Conservation (phyloP, 73 alveolate species). For the Durusdinium trenchii region DNA sequence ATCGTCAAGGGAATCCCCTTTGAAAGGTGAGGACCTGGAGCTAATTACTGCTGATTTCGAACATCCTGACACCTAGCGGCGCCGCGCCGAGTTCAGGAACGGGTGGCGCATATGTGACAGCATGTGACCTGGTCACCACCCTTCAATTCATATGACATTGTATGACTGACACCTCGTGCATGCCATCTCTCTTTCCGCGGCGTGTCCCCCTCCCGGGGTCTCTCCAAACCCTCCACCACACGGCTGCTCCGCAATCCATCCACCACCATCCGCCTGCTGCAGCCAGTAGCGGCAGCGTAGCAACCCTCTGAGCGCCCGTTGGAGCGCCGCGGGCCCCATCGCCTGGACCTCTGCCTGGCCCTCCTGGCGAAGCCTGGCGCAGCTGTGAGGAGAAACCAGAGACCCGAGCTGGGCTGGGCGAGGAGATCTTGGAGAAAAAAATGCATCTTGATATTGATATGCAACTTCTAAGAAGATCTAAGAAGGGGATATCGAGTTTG, state of each 20-base stretch:
- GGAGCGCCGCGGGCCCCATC: slow-evolving; percentile 38
- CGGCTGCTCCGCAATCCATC: too few species aligned
- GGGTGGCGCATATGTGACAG: neutral
- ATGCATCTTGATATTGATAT: too few species aligned
- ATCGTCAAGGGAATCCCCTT: too few species aligned
- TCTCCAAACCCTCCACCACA: too few species aligned
- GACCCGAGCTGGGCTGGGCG: too few species aligned
- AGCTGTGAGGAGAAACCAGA: neutral
- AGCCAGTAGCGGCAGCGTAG: slow-evolving; percentile 56
- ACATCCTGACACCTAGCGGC: too few species aligned
- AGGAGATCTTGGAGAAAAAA: too few species aligned
- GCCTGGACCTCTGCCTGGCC: neutral
- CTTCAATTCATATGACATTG: too few species aligned
- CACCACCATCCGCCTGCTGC: slow-evolving; percentile 13
- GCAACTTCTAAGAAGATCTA: neutral
- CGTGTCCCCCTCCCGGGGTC: neutral
- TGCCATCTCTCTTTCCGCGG: too few species aligned
- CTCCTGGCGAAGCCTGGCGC: neutral
- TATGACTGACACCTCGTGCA: too few species aligned
- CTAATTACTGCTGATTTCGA: too few species aligned
- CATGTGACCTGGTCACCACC: neutral
- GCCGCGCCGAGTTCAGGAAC: neutral
- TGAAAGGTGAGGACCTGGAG: too few species aligned
- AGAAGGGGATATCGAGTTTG: neutral
- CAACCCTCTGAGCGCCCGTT: slow-evolving; percentile 11